Evolutionary conservation across 2,329 filamentous ascomycete species (phyloP).

Genomic region (Delphinella strobiligena): DNA sequence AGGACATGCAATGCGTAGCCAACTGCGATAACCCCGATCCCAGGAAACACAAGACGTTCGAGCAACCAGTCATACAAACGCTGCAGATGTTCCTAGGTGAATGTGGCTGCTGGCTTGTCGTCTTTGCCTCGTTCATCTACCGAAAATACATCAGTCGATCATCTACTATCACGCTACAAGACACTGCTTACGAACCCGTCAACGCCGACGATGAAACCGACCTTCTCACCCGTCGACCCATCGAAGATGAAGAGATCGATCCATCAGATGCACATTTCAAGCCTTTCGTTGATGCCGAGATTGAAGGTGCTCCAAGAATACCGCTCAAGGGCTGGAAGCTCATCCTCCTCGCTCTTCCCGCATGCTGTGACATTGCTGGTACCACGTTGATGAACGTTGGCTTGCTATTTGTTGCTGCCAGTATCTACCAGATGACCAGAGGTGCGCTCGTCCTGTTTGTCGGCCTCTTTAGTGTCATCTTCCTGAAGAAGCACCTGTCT

Average conservation of each 20-base stretch:
- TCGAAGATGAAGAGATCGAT: slow-evolving; percentile 4
- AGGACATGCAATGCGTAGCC: slow-evolving; percentile 95
- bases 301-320: slow-evolving; percentile 27
- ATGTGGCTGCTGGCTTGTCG: slow-evolving; percentile 88
- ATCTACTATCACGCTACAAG: not conserved
- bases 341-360: slow-evolving; percentile 66
- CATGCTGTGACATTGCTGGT: slow-evolving; percentile 85
- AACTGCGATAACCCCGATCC: slow-evolving; percentile 66
- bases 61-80: slow-evolving; percentile 92
- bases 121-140: slow-evolving; percentile 58
- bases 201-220: slow-evolving; percentile 7
- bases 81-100: slow-evolving; percentile 97
- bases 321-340: slow-evolving; percentile 60
- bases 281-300: slow-evolving; percentile 31
- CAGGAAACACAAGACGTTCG: slow-evolving; percentile 60
- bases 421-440: slow-evolving; percentile 97
- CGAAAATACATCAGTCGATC: slow-evolving; percentile 26
- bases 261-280: slow-evolving; percentile 34
- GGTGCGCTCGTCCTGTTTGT: slow-evolving; percentile 93
- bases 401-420: slow-evolving; percentile 82
- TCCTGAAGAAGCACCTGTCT: slow-evolving; percentile 66
- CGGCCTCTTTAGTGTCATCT: slow-evolving; percentile 85
- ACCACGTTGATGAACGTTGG: slow-evolving; percentile 98
- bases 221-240: no score
- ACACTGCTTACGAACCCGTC: slow-evolving; percentile 8